phyloP scores from a whole-genome alignment of 371 early-diverging fungal genomes.

The Mortierella sp. region DNA sequence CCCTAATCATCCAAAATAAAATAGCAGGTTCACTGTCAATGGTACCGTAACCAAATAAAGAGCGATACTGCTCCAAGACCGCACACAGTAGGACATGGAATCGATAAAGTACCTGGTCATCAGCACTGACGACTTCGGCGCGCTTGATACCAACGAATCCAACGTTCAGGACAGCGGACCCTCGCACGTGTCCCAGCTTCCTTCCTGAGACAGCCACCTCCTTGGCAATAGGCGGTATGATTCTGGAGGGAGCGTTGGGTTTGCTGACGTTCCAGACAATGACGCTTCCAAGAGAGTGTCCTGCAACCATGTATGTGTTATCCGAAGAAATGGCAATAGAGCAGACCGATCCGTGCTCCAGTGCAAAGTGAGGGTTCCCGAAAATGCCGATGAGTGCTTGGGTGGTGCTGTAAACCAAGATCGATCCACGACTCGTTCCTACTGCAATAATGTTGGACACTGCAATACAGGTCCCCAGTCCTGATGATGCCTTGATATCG shows the following conservation, averaged over 20 bases:
- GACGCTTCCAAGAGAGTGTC: conserved; percentile 80
- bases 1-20: conserved; percentile 57
- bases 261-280: conserved; percentile 80
- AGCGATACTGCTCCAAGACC: too few species aligned
- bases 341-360: conserved; percentile 80
- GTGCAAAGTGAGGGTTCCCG: conserved; percentile 59
- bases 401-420: conserved; percentile 79
- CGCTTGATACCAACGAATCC: conserved; percentile 77
- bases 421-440: conserved; percentile 80
- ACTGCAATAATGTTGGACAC: conserved; percentile 70
- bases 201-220: conserved; percentile 60
- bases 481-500: conserved; percentile 58
- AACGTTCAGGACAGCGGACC: conserved; percentile 77
- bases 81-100: neutral
- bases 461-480: conserved; percentile 45
- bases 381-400: conserved; percentile 76
- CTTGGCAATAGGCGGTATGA: conserved; percentile 66
- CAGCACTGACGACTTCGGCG: conserved; percentile 78
- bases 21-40: neutral
- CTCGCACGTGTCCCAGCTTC: conserved; percentile 79
- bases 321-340: conserved; percentile 80
- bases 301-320: conserved; percentile 76
- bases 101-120: conserved; percentile 71
- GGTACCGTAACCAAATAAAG: neutral
- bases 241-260: conserved; percentile 62